phyloP scores from a whole-genome alignment of 306 rosid species.

The Prunus dulcis region DNA sequence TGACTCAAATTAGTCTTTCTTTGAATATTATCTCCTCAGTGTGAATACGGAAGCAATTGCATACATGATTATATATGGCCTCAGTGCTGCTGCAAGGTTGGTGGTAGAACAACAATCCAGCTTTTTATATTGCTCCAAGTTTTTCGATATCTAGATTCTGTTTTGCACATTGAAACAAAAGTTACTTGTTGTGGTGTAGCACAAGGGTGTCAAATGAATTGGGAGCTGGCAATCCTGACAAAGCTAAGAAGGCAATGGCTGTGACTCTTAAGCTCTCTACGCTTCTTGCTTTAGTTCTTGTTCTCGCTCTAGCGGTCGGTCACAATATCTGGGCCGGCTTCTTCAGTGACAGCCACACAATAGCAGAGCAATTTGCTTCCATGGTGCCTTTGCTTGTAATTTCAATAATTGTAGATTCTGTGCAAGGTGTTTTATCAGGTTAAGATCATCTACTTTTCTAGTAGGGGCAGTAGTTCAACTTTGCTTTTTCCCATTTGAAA shows the following conservation, averaged over 20 bases:
- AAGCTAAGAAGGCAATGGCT: constrained; percentile 70
- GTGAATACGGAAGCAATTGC: constrained; percentile 69
- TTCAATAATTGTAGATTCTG: constrained; percentile 61
- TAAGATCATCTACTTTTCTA: neutral
- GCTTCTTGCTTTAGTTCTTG: constrained; percentile 46
- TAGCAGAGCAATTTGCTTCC: constrained; percentile 56
- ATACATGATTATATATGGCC: constrained; percentile 72
- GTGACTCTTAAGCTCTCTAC: constrained; percentile 63
- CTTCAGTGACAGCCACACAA: constrained; percentile 46
- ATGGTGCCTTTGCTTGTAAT: constrained; percentile 61
- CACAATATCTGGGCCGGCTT: constrained; percentile 58
- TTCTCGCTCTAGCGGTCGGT: constrained; percentile 51
- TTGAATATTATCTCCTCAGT: constrained; percentile 31
- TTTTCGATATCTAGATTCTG: neutral
- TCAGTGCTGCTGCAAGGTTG: constrained; percentile 87
- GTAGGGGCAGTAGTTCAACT: neutral
- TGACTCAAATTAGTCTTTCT: neutral
- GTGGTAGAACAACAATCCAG: neutral
- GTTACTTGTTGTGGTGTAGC: constrained; percentile 29
- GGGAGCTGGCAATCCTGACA: constrained; percentile 61
- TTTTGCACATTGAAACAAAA: constrained; percentile 7
- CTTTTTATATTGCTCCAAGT: neutral
- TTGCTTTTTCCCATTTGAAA: neutral
- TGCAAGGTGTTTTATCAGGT: constrained; percentile 94
- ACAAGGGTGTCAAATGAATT: constrained; percentile 89